Percentiles rank a stretch among this genome's conserved stretches.
Conservation (phyloP, 805 yeast genomes). For the Saccharomyces eubayanus region DNA sequence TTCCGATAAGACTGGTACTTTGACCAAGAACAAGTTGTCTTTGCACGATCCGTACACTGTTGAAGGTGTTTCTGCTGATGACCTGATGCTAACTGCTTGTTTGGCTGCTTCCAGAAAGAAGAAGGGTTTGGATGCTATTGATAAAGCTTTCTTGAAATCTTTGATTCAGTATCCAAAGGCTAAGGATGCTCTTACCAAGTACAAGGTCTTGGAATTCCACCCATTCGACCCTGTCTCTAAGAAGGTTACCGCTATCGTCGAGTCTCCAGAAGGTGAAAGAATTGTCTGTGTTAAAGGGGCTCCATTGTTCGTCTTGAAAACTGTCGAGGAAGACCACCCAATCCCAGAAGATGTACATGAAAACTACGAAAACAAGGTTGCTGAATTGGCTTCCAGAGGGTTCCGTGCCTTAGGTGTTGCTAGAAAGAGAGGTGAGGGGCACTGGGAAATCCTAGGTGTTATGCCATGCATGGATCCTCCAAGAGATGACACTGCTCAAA, state of each 20-base stretch:
- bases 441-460: conserved; percentile 95
- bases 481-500: conserved; percentile 94
- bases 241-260: conserved; percentile 91
- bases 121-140: conserved; percentile 97
- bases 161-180: conserved; percentile 85
- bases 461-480: conserved; percentile 99
- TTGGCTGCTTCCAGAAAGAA: conserved; percentile 96
- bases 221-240: conserved; percentile 97
- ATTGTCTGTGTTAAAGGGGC: conserved; percentile 97
- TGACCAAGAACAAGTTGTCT: conserved; percentile 93
- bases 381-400: conserved; percentile 97
- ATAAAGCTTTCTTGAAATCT: conserved; percentile 91
- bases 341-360: conserved; percentile 89
- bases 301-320: conserved; percentile 91
- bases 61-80: conserved; percentile 93
- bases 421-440: conserved; percentile 96
- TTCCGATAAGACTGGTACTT: conserved; percentile 97
- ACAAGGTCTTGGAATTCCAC: conserved; percentile 91
- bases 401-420: conserved; percentile 98
- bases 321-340: conserved; percentile 95
- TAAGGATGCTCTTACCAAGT: conserved; percentile 83
- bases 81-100: conserved; percentile 94
- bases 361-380: conserved; percentile 93
- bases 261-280: conserved; percentile 92
- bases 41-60: conserved; percentile 96